Evolutionary conservation across 768 basidiomycete species (phyloP).

Genomic region (Russula emetica): DNA sequence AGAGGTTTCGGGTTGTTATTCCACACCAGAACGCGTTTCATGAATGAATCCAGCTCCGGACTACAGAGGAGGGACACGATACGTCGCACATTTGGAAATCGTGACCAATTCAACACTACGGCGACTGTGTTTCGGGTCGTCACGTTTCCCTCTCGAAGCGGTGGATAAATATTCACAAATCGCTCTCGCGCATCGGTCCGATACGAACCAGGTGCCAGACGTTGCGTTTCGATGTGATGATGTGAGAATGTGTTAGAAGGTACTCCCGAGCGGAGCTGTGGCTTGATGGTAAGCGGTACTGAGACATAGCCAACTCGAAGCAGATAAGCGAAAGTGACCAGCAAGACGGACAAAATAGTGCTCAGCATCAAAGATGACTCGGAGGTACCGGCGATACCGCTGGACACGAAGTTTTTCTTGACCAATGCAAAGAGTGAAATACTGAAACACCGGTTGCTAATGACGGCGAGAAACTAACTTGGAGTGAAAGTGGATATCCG

Average conservation of each 20-base stretch:
- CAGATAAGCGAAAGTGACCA: neutral
- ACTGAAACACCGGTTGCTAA: neutral
- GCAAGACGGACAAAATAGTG: neutral
- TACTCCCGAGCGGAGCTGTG: neutral
- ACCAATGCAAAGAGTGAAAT: neutral
- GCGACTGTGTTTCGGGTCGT: constrained; percentile 33
- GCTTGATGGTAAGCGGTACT: neutral
- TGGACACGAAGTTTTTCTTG: neutral
- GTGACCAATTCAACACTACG: constrained; percentile 64
- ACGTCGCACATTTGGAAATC: constrained; percentile 54
- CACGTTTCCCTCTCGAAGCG: neutral
- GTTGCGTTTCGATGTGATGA: constrained; percentile 1
- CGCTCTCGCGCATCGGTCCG: neutral
- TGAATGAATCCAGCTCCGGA: constrained; percentile 41
- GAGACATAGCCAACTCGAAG: neutral
- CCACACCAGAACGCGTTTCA: constrained; percentile 54
- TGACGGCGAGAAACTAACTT: neutral
- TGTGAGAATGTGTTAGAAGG: constrained; percentile 1
- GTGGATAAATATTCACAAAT: neutral
- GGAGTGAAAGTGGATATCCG: neutral
- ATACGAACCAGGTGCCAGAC: constrained; percentile 10
- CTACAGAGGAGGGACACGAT: constrained; percentile 52
- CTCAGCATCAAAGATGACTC: neutral
- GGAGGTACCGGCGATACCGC: neutral
- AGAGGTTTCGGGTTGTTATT: constrained; percentile 53